Base-by-base conservation (phyloP, 2,329 filamentous ascomycete species). In the Exophiala dermatitidis region DNA sequence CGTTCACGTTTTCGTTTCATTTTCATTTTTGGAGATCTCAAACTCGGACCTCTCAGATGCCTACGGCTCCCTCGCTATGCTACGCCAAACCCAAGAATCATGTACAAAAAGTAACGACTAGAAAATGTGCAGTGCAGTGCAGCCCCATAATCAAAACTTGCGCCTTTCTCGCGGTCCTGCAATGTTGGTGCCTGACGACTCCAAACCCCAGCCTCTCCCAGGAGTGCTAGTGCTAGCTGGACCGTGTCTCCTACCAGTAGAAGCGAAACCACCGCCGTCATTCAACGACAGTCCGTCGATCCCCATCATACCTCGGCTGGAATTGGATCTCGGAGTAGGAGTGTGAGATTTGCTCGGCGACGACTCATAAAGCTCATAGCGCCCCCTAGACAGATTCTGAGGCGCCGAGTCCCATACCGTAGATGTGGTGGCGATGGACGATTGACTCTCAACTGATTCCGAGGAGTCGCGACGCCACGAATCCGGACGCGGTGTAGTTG, bases 401-500 rank as follows among this genome's bases (percentile, higher is more conserved):
- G 57, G 54, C 31, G 48, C 52, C 59, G 55, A 61, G 10, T 45
- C 50, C 3, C 49, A 19, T 9, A 33, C 50, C 12, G 57, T 52
- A 26, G 56, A 57, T 3, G 40, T 57, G 3, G 56, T 59, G 19
- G 57, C 50, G 33, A 48, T 53, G 9, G 57, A 56, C 4, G 42
- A 38, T 19, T 37, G 48, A 38, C 50, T 59, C n/a, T 44, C 42
- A 2, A 50, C 54, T n/a, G 57, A 59, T 30, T 59, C 57, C 28
- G 47, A 41, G 5, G 57, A 59, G 37, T 59, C 57, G 19, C 47
- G 50, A n/a, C 50, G 53, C n/a, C 30, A 40, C 26, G 44, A 37
- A 4, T 4, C 29, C 29, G 33, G n/a, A 7, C n/a, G 33, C 33
- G 30, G 28, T 32, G 42, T 30, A 8, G 5, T 10, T 32, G 42